Evolutionary conservation across 169 alveolate species (phyloP).

Genomic region (Plasmodium yoelii): DNA sequence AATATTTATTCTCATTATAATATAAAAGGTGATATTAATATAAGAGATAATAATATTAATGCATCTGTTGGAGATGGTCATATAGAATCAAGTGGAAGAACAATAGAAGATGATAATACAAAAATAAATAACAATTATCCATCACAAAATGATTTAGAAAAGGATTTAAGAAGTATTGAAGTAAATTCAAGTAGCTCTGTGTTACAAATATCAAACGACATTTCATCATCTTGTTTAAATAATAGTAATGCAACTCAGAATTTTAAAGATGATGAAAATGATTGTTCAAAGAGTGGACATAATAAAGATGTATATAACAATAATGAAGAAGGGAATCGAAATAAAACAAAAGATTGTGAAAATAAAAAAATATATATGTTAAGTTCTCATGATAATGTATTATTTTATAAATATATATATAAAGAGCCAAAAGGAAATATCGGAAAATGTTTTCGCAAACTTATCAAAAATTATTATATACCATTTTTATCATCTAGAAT

Average conservation of each 20-base stretch:
- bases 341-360: not conserved
- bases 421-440: slow-evolving; percentile 74
- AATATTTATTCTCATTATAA: not conserved
- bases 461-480: slow-evolving; percentile 58
- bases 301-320: not conserved
- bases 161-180: slow-evolving; percentile 1
- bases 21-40: not conserved
- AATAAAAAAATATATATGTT: slow-evolving; percentile 41
- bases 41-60: not conserved
- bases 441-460: slow-evolving; percentile 35
- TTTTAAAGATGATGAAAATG: not conserved
- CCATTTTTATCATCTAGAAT: slow-evolving; percentile 65
- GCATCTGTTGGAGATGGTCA: not conserved
- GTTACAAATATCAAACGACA: not conserved
- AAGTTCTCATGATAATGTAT: slow-evolving; percentile 63
- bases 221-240: not conserved
- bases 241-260: not conserved
- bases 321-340: not conserved
- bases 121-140: slow-evolving; percentile 1
- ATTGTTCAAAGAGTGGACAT: not conserved
- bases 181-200: not conserved
- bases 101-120: not conserved
- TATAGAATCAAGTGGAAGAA: not conserved
- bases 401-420: slow-evolving; percentile 68
- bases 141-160: not conserved